These are phyloP conservation scores for Priceomyces carsonii DNA, from an alignment of 805 yeast species.

Conservation along the genomic window DNA sequence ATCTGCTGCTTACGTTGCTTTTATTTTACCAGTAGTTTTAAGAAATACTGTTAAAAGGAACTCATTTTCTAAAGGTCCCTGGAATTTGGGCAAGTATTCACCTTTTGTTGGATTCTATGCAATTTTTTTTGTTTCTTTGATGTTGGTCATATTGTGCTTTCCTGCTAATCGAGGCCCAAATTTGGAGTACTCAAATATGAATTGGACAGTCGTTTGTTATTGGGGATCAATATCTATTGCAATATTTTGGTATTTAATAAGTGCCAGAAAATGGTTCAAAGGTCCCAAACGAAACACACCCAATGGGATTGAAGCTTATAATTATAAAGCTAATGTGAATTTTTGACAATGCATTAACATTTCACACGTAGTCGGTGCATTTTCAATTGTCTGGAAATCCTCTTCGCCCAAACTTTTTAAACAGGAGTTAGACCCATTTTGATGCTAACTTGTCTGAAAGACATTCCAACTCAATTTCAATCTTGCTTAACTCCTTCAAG, in stretches of 20 bases:
- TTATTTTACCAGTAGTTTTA: constrained; percentile 1
- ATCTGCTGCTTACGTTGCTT: constrained; percentile 3
- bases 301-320: too few relatives aligned
- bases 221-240: constrained; percentile 3
- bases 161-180: not conserved
- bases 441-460: too few relatives aligned
- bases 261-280: constrained; percentile 4
- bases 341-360: too few relatives aligned
- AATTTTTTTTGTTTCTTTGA: not conserved
- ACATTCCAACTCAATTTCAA: too few relatives aligned
- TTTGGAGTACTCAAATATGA: constrained; percentile 1
- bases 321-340: too few relatives aligned
- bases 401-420: too few relatives aligned
- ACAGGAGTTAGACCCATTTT: too few relatives aligned
- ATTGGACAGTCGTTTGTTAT: constrained; percentile 3
- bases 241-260: constrained; percentile 1
- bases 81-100: constrained; percentile 3
- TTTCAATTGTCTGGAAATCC: too few relatives aligned
- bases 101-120: constrained; percentile 2
- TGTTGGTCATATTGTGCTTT: constrained; percentile 1
- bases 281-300: too few relatives aligned
- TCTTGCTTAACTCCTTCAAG: too few relatives aligned
- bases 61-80: constrained; percentile 1
- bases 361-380: too few relatives aligned
- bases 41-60: constrained; percentile 2